Percentiles rank a stretch among this genome's conserved stretches.
phyloP scores from a whole-genome alignment of 768 basidiomycete species.

The Tulasnella sp. region DNA sequence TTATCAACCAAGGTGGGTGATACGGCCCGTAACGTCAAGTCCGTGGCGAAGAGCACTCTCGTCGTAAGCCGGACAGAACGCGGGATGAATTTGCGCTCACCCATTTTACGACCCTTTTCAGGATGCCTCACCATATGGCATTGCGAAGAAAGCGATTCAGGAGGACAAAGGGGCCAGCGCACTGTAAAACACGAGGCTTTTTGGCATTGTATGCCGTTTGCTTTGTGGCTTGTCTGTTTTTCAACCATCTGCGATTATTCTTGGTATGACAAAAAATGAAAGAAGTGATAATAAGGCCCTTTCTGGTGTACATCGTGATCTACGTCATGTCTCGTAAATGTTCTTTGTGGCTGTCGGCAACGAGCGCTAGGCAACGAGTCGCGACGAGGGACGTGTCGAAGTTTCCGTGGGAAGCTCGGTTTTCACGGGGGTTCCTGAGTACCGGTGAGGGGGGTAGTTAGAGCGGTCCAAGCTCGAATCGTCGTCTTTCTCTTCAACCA shows the following conservation, averaged over 20 bases:
- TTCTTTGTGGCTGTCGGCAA: not conserved
- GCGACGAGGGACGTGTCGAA: not conserved
- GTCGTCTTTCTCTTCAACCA: not conserved
- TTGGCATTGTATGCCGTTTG: not conserved
- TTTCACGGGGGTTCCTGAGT: not conserved
- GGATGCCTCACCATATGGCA: not conserved
- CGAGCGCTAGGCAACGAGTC: not conserved
- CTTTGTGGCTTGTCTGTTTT: not conserved
- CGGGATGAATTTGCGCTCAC: not conserved
- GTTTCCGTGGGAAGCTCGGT: not conserved
- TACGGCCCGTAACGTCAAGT: not conserved
- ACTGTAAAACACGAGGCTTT: not conserved
- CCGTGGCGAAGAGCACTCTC: not conserved
- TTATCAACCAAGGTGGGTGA: constrained; percentile 2
- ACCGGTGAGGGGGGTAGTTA: not conserved
- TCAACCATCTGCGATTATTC: not conserved
- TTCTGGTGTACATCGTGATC: not conserved
- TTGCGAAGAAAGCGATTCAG: not conserved
- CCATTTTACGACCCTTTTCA: not conserved
- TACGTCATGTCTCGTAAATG: not conserved
- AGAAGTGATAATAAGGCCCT: not conserved
- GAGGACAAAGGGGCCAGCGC: not conserved
- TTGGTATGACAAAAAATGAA: not conserved
- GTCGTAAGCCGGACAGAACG: not conserved
- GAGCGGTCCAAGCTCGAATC: not conserved